Evolutionary conservation across 2,329 filamentous ascomycete species (phyloP).

Genomic region (Hymenoscyphus occultus): DNA sequence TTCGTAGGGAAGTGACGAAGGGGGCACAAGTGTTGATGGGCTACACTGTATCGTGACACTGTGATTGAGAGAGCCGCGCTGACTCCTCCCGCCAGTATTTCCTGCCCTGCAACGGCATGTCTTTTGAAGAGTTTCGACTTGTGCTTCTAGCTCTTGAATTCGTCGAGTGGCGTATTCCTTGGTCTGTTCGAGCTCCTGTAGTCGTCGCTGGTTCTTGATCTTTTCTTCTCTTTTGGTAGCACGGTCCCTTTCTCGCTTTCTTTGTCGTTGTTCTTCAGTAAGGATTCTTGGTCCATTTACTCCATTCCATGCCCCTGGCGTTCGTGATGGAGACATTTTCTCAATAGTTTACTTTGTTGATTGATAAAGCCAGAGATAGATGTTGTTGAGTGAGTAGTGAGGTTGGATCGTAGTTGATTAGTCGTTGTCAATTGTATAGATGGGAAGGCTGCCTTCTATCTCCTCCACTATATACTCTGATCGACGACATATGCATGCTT

Average conservation of each 20-base stretch:
- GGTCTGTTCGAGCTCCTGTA: slow-evolving; percentile 15
- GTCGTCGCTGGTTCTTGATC: slow-evolving; percentile 11
- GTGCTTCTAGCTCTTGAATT: slow-evolving; percentile 17
- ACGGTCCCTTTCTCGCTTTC: slow-evolving; percentile 17
- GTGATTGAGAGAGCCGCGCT: background rate
- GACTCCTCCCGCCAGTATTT: background rate
- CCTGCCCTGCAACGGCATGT: slow-evolving; percentile 9
- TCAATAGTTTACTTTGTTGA: background rate
- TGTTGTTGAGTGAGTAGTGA: background rate
- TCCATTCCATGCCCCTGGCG: slow-evolving; percentile 16
- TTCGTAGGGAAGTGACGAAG: background rate
- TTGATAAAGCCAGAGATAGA: background rate
- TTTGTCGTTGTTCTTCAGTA: slow-evolving; percentile 16
- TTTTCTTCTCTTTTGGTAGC: slow-evolving; percentile 18
- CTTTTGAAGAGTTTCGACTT: slow-evolving; percentile 11
- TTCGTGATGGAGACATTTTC: slow-evolving; percentile 9
- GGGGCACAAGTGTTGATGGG: background rate
- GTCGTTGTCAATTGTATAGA: background rate
- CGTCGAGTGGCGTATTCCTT: slow-evolving; percentile 9
- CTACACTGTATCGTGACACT: background rate
- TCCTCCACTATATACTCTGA: background rate
- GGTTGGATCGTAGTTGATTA: background rate
- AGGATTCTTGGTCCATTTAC: slow-evolving; percentile 18
- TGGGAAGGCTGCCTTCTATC: background rate
- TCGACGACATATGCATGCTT: background rate